These are phyloP conservation scores for Arachnopeziza araneosa DNA, from an alignment of 2,329 filamentous ascomycete species.

Conservation along the genomic window DNA sequence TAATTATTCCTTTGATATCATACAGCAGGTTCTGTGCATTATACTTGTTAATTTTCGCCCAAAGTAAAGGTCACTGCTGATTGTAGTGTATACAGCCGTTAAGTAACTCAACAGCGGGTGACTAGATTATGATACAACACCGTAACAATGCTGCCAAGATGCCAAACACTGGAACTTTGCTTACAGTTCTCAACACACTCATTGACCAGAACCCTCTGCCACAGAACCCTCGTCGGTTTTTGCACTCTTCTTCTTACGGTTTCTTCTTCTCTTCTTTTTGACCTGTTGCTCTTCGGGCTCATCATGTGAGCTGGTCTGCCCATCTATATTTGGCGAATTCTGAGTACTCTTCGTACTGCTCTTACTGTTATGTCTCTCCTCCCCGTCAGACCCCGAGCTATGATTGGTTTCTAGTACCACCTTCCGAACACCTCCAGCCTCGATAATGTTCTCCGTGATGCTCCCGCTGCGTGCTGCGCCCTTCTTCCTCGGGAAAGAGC, in stretches of 20 bases:
- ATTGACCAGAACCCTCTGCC: neutral
- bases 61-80: neutral
- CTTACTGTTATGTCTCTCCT: neutral
- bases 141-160: constrained; percentile 1
- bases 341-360: neutral
- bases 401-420: constrained; percentile 67
- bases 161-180: neutral
- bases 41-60: neutral
- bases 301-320: neutral
- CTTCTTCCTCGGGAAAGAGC: constrained; percentile 34
- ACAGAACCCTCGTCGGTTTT: constrained; percentile 16
- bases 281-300: constrained; percentile 14
- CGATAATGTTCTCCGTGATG: constrained; percentile 73
- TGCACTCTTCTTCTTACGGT: constrained; percentile 24
- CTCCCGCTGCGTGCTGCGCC: constrained; percentile 63
- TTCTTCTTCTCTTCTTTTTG: constrained; percentile 26
- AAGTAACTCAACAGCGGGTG: neutral
- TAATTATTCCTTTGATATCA: too few relatives aligned
- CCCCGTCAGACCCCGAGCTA: constrained; percentile 10
- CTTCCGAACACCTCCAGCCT: constrained; percentile 69
- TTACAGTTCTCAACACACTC: neutral
- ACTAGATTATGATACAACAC: neutral
- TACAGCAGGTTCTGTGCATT: too few relatives aligned
- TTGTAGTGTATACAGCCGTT: neutral
- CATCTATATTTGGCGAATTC: neutral